A percentile compares a stretch with the other conserved stretches of the same genome.
Conservation (phyloP, 2,329 filamentous ascomycete species). For the Paracorniculantispora psalliotae region DNA sequence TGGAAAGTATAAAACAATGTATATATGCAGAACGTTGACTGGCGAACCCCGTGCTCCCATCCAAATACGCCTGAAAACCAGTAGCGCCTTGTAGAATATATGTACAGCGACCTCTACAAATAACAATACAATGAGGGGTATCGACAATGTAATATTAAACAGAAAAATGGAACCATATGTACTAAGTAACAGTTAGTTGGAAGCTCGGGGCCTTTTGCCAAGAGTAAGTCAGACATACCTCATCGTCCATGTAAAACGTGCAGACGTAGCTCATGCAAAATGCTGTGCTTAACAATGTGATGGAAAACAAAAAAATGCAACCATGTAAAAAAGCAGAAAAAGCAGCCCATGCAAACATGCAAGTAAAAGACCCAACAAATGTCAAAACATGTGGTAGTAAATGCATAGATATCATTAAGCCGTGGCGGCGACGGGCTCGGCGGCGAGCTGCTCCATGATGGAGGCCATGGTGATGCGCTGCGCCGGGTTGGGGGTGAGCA, state of each 20-base stretch:
- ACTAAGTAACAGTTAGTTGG: background rate
- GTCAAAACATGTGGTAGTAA: background rate
- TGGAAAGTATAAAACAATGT: background rate
- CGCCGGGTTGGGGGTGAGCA: slow-evolving; percentile 47
- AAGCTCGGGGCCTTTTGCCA: too few species aligned
- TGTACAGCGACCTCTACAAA: slow-evolving; percentile 9
- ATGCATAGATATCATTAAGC: background rate
- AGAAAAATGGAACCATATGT: slow-evolving; percentile 4
- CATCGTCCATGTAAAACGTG: slow-evolving; percentile 2
- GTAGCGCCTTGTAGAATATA: slow-evolving; percentile 9
- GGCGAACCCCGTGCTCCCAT: background rate
- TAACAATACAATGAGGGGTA: slow-evolving; percentile 8
- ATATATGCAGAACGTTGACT: background rate
- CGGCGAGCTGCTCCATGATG: slow-evolving; percentile 39
- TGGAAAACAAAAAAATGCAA: background rate
- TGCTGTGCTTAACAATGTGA: background rate
- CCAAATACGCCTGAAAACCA: slow-evolving; percentile 5
- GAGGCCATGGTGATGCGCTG: slow-evolving; percentile 52
- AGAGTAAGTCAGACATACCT: background rate
- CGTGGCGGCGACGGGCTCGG: background rate
- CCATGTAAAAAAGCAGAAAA: background rate
- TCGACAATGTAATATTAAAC: slow-evolving; percentile 6
- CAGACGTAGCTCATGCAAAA: slow-evolving; percentile 4
- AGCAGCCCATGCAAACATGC: background rate
- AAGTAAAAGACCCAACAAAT: background rate